Evolutionary conservation across 768 basidiomycete species (phyloP).

Genomic region (Auricularia sp.): DNA sequence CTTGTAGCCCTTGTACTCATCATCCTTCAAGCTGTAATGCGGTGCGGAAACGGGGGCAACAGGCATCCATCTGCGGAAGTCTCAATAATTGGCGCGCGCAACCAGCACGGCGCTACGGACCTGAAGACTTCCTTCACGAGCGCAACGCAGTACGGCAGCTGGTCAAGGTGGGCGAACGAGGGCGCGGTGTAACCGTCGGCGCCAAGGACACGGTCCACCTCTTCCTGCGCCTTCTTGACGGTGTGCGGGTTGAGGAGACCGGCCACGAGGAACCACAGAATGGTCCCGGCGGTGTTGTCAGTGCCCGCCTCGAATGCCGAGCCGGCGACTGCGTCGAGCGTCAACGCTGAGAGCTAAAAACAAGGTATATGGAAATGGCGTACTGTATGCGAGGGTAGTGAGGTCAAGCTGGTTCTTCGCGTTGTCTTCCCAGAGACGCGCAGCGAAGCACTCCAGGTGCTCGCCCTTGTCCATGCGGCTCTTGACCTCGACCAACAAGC

Average conservation of each 20-base stretch:
- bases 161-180: slow-evolving; percentile 4
- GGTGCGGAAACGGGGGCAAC: slow-evolving; percentile 5
- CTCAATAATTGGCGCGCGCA: not conserved
- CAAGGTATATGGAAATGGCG: not conserved
- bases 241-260: slow-evolving; percentile 16
- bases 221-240: slow-evolving; percentile 18
- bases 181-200: slow-evolving; percentile 7
- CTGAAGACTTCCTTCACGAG: slow-evolving; percentile 10
- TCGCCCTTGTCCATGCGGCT: slow-evolving; percentile 12
- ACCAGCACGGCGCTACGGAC: not conserved
- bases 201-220: slow-evolving; percentile 17
- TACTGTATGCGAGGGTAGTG: slow-evolving; percentile 10
- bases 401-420: slow-evolving; percentile 10
- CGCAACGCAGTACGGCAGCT: slow-evolving; percentile 11
- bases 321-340: slow-evolving; percentile 9
- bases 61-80: slow-evolving; percentile 7
- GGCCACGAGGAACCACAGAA: slow-evolving; percentile 19
- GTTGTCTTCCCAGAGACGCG: slow-evolving; percentile 12
- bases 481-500: slow-evolving; percentile 17
- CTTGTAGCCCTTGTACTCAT: slow-evolving; percentile 5
- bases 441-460: slow-evolving; percentile 14
- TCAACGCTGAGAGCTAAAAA: not conserved
- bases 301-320: slow-evolving; percentile 18
- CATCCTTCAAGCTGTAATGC: slow-evolving; percentile 5
- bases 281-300: slow-evolving; percentile 13